Evolutionary conservation across 139 green algal species (phyloP).

Genomic region (Parachlorella kessleri): DNA sequence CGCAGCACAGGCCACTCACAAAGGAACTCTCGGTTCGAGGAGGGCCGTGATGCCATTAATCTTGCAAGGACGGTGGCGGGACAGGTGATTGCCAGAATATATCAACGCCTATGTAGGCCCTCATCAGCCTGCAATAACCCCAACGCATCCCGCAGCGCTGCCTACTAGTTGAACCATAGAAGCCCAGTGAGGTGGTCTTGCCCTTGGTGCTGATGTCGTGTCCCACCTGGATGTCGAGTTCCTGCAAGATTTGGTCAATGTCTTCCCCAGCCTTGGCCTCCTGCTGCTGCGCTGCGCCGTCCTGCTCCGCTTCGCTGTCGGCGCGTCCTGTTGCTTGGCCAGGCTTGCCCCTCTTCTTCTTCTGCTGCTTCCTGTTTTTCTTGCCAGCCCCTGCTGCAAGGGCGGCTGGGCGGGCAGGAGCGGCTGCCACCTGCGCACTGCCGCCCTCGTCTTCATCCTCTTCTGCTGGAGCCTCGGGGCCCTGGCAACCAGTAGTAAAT

Average conservation of each 20-base stretch:
- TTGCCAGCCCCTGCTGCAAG: slow-evolving; percentile 10
- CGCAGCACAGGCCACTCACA: no score
- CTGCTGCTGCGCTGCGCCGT: not conserved
- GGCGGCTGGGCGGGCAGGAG: not conserved
- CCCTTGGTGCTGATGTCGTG: not conserved
- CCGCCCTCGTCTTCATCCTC: slow-evolving; percentile 16
- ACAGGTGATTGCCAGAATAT: no score
- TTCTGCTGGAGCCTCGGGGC: not conserved
- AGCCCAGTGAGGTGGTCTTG: not conserved
- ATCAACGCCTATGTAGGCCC: not conserved
- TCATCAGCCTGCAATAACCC: not conserved
- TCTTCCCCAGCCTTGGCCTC: slow-evolving; percentile 51
- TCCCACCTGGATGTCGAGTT: slow-evolving; percentile 62
- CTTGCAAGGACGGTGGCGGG: no score
- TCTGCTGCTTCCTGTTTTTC: not conserved
- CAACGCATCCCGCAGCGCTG: not conserved
- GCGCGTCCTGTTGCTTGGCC: no score
- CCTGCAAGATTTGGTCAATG: slow-evolving; percentile 66
- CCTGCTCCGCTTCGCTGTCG: not conserved
- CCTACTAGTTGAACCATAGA: not conserved
- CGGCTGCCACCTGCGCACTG: slow-evolving; percentile 5
- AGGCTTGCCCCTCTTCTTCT: not conserved
- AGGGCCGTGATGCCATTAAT: no score
- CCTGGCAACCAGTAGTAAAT: not conserved
- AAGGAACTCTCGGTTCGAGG: no score